Percentiles rank a stretch among this genome's conserved stretches.
phyloP scores from a whole-genome alignment of 352 stramenopile species.

The Phytophthora fragariae region DNA sequence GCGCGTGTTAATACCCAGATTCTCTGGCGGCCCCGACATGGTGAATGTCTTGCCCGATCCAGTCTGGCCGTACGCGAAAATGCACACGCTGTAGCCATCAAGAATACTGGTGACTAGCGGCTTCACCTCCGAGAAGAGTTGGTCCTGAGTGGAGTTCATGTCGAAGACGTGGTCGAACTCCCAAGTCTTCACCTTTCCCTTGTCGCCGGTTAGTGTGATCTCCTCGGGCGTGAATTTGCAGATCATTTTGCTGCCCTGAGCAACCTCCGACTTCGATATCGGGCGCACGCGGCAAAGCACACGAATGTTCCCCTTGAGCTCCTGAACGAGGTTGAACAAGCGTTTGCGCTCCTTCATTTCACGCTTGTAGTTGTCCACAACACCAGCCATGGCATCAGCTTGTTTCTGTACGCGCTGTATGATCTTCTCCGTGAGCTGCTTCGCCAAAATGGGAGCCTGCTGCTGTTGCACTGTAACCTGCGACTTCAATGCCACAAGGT shows the following conservation, averaged over 20 bases:
- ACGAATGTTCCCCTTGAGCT: slow-evolving; percentile 97
- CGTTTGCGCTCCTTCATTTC: slow-evolving; percentile 91
- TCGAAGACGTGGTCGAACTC: slow-evolving; percentile 91
- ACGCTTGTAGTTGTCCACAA: slow-evolving; percentile 91
- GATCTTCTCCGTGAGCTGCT: slow-evolving; percentile 81
- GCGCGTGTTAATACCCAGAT: slow-evolving; percentile 85
- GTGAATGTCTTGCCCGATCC: slow-evolving; percentile 90
- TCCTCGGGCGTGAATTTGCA: slow-evolving; percentile 87
- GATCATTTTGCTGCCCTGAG: slow-evolving; percentile 79
- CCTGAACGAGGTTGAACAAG: slow-evolving; percentile 96
- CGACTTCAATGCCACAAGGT: slow-evolving; percentile 58
- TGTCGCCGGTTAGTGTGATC: slow-evolving; percentile 81
- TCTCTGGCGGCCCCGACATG: slow-evolving; percentile 77
- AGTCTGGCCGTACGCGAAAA: slow-evolving; percentile 92
- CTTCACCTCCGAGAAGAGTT: slow-evolving; percentile 81
- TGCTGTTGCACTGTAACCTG: slow-evolving; percentile 63
- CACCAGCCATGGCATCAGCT: slow-evolving; percentile 78
- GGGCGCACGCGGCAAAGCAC: slow-evolving; percentile 97
- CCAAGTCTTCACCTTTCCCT: slow-evolving; percentile 88
- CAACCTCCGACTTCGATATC: slow-evolving; percentile 82
- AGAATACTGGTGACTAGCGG: slow-evolving; percentile 86
- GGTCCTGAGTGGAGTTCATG: slow-evolving; percentile 74
- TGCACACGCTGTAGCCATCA: slow-evolving; percentile 91
- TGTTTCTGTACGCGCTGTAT: slow-evolving; percentile 76
- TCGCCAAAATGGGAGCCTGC: slow-evolving; percentile 63